Evolutionary conservation across 1,284 basidiomycete genomes (phyloP).

Genomic region (Leccinum brunneo-olivaceum): DNA sequence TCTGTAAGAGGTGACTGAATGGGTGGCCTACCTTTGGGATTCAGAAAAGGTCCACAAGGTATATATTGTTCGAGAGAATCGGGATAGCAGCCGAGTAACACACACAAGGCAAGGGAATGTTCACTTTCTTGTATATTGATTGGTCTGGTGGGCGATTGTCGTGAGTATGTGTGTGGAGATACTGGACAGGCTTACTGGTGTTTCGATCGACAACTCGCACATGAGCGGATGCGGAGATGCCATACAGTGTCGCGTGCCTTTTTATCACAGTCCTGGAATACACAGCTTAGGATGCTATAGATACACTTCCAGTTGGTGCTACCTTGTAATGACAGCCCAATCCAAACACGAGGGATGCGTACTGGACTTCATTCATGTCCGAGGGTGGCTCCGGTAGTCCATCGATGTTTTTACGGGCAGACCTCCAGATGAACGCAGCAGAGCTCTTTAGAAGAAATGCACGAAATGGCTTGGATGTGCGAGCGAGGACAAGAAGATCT

Average conservation of each 20-base stretch:
- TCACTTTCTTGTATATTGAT: conserved; percentile 13
- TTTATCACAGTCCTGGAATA: conserved; percentile 21
- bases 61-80: conserved; percentile 20
- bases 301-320: not conserved
- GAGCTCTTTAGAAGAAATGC: conserved; percentile 23
- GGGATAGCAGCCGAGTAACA: conserved; percentile 11
- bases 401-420: conserved; percentile 21
- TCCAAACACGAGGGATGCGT: conserved; percentile 31
- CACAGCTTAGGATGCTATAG: no score
- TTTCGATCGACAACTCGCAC: conserved; percentile 21
- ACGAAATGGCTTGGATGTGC: conserved; percentile 26
- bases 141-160: conserved; percentile 13
- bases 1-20: not conserved
- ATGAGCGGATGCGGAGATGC: conserved; percentile 29
- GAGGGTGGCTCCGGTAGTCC: conserved; percentile 28
- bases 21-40: conserved; percentile 15
- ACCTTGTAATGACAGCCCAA: conserved; percentile 24
- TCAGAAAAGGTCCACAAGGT: conserved; percentile 24
- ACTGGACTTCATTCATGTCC: conserved; percentile 29
- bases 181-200: conserved; percentile 19
- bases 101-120: conserved; percentile 9
- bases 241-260: conserved; percentile 27
- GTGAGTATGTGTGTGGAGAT: not conserved
- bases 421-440: conserved; percentile 24
- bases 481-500: conserved; percentile 29